A percentile compares a stretch with the other conserved stretches of the same genome.
Evolutionary conservation across 108 stramenopile genomes (phyloP).

Genomic region (Ochromonas danica): DNA sequence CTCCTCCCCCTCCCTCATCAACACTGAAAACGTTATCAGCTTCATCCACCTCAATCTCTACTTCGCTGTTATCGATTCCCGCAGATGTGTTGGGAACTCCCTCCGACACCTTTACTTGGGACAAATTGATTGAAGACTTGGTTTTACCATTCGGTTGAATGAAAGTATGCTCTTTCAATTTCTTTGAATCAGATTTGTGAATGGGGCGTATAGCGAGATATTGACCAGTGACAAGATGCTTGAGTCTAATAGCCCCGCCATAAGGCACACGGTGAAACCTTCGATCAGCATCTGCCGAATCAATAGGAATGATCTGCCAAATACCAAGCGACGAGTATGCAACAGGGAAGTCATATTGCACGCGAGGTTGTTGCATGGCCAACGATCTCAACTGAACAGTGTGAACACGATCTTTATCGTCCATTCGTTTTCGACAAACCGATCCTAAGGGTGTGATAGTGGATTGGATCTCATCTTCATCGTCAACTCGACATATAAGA

Average conservation of each 20-base stretch:
- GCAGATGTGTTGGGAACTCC: no score
- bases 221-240: conserved; percentile 11
- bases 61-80: no score
- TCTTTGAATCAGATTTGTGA: no score
- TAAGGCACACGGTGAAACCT: background rate
- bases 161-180: no score
- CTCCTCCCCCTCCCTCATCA: no score
- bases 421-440: background rate
- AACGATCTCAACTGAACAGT: background rate
- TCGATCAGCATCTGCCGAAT: background rate
- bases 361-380: background rate
- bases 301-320: conserved; percentile 5
- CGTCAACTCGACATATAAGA: conserved; percentile 18
- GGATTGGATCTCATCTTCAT: background rate
- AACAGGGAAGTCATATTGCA: background rate
- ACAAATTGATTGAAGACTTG: no score
- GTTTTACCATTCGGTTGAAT: no score
- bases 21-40: no score
- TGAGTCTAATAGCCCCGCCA: background rate
- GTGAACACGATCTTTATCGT: background rate
- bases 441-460: background rate
- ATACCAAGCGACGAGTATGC: background rate
- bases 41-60: no score
- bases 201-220: conserved; percentile 16
- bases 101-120: no score